Percentiles rank a stretch among this genome's conserved stretches.
Conservation (phyloP, 1,139 yeast species). For the Pichia terricola region DNA sequence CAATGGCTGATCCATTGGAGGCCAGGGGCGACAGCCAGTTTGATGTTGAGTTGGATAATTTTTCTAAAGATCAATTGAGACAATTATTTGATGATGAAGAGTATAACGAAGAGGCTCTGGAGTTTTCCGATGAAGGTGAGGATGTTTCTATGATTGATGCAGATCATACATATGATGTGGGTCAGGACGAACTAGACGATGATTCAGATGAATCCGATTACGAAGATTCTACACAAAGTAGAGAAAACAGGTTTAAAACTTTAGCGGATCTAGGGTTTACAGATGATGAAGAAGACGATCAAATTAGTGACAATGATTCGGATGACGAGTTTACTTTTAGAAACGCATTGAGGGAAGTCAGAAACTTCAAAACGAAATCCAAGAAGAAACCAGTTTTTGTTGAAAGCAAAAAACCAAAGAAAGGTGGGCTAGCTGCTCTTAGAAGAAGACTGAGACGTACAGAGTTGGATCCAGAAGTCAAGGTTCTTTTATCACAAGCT, state of each 20-base stretch:
- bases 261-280: constrained; percentile 18
- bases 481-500: constrained; percentile 56
- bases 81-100: constrained; percentile 26
- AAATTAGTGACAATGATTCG: constrained; percentile 24
- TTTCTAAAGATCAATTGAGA: constrained; percentile 22
- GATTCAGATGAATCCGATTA: constrained; percentile 12
- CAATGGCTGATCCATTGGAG: constrained; percentile 1
- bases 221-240: constrained; percentile 12
- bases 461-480: constrained; percentile 63
- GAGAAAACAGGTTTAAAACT: constrained; percentile 10
- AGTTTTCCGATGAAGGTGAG: constrained; percentile 18
- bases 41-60: constrained; percentile 17
- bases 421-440: constrained; percentile 25
- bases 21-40: neutral
- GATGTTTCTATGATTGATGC: constrained; percentile 1
- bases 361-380: constrained; percentile 42
- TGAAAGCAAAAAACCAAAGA: constrained; percentile 6
- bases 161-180: constrained; percentile 3
- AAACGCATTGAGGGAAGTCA: constrained; percentile 56
- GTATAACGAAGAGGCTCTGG: constrained; percentile 27
- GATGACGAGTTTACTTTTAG: constrained; percentile 41
- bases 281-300: constrained; percentile 21
- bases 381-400: constrained; percentile 11
- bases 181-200: constrained; percentile 1
- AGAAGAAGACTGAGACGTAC: constrained; percentile 32